Evolutionary conservation across 805 yeast genomes (phyloP), one percentile per base, ranked within the genome.

Genomic region (Candida arabinofermentans): DNA sequence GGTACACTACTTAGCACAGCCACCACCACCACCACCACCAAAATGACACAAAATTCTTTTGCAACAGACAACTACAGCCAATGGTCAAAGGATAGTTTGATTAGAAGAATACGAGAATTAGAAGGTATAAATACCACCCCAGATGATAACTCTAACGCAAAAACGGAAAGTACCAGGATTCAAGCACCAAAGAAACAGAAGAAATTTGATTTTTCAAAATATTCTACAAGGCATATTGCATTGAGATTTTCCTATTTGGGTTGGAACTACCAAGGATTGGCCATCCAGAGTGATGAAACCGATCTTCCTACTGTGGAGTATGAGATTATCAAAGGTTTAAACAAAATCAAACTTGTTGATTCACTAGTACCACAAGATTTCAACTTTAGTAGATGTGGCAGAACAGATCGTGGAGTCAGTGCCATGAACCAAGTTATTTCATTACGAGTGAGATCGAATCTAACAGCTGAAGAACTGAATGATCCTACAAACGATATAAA

Each of bases 381-480:
- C 56, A 72, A 75, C 12, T 89, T 90, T 60, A 84, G 95, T 50
- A 69, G 97, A 48, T 93, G 98, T 65, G 98, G 98, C 0, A 72
- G 98, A 55, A 91, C 98, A 0, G 98, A 91, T 56, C 79, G 78
- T 50, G 98, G 97, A n/a, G 98, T 91, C 12, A 86, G 96, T 66
- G 99, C 99, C 0, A 77, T 93, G 83, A 86, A 87, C 49, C 99
- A 93, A 62, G 98, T 93, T 2, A 83, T 93, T 5, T 82, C 96
- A 1, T 65, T 93, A 29, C 64, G 70, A 13, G 81, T 91, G 22
- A 71, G 99, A 50, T 87, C 96, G 0, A 68, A 70, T 18, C 63
- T 93, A 31, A 57, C 77, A 0, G 51, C 54, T 1, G 90, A 83
- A 34, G 86, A 87, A 38, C 89, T 88, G 47, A 16, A 36, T 9